These are phyloP conservation scores for Zymoseptoria ardabiliae DNA, from an alignment of 2,329 filamentous ascomycete genomes.

Conservation along the genomic window DNA sequence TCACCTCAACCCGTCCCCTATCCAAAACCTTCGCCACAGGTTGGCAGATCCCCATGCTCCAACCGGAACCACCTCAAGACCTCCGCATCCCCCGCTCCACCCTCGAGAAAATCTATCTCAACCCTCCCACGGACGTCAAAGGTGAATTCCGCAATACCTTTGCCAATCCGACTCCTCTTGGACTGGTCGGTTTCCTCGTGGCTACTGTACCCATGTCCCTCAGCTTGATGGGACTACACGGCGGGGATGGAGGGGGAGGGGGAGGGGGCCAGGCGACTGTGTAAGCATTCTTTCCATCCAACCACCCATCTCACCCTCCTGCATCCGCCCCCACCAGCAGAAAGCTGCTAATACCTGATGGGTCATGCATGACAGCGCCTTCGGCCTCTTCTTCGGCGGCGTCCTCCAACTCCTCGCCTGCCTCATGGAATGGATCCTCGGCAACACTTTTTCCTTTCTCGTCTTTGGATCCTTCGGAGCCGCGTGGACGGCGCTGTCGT, in stretches of 20 bases:
- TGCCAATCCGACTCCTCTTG: conserved; percentile 6
- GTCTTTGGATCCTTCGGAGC: conserved; percentile 6
- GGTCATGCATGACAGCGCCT: background rate
- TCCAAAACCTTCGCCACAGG: background rate
- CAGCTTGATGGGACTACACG: conserved; percentile 1
- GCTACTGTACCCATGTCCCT: conserved; percentile 4
- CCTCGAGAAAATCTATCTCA: conserved; percentile 9
- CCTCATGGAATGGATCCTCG: conserved; percentile 5
- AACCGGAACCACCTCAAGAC: background rate
- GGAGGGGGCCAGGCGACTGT: conserved; percentile 3
- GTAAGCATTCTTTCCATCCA: no score
- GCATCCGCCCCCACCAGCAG: no score
- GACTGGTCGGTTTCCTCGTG: conserved; percentile 7
- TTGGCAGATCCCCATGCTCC: background rate
- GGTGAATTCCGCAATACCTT: conserved; percentile 4
- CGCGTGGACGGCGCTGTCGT: conserved; percentile 4
- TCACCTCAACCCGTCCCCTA: background rate
- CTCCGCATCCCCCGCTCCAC: conserved; percentile 1
- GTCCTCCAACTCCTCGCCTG: conserved; percentile 6
- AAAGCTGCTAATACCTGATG: no score
- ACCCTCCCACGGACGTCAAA: conserved; percentile 5
- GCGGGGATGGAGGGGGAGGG: conserved; percentile 1
- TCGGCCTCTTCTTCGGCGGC: conserved; percentile 6
- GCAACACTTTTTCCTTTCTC: conserved; percentile 7
- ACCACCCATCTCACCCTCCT: no score